Base-by-base conservation (phyloP, 495 filamentous ascomycete species). In the Apodospora peruviana region DNA sequence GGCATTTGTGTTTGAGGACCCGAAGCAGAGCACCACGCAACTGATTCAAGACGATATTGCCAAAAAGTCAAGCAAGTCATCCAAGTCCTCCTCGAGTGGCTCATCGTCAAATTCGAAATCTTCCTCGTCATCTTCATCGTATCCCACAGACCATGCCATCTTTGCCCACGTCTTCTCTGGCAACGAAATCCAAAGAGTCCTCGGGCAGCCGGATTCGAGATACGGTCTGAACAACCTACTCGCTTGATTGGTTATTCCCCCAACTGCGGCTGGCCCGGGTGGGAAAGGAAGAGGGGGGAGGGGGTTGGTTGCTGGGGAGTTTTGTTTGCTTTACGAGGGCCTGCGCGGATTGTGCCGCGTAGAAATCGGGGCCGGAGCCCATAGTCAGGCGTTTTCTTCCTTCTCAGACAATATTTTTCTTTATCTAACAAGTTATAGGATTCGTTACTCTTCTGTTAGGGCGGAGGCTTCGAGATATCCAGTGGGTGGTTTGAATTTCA, bases 1-100 rank as follows among this genome's bases (percentile, higher is more conserved):
- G 5, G 80, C 86, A 1, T 89, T 90, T 59, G 84, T 85, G 2
- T 82, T 90, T 51, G 84, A 75, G 54, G 73, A 77, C 48, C 57
- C 57, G 18, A 47, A 38, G 48, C 71, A 73, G 54, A 71, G 65
- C 58, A 77, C 73, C 0, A 49, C 64, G 11, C 65, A 63, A 45
- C 47, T 73, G 24, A 77, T 77, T 36, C 53, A 70, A 11, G 70
- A 77, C 35, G 73, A 77, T 25, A 64, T 75, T 12, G 64, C 64
- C 39, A 74, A 72, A 49, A 75, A 76, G 55, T 62, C 62, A 49
- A 69, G 39, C 10, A 20, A 7, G 56, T 45, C 40, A 43, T 20
- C 42, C 52, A 48, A 23, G 14, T 45, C 59, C 25, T 65, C 65
- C 5, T 66, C 67, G 39, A 64, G 66, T 36, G 67, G 62, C 36